Percentiles rank a stretch among this genome's conserved stretches.
Conservation (phyloP, 1,284 basidiomycete species). For the Ganoderma multipileum region DNA sequence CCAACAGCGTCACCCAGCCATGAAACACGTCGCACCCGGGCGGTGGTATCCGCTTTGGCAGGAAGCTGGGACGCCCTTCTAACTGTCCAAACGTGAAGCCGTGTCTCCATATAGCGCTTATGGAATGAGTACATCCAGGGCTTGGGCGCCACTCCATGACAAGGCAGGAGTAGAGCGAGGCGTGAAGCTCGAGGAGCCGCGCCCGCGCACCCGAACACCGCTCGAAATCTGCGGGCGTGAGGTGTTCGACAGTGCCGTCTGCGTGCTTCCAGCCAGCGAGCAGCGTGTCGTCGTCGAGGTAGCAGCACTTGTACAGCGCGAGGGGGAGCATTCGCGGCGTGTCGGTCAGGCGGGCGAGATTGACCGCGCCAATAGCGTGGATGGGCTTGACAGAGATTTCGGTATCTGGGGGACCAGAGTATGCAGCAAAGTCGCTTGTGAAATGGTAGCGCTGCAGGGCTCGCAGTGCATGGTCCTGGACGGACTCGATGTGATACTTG, state of each 20-base stretch:
- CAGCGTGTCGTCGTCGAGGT: not conserved
- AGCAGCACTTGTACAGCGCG: constrained; percentile 9
- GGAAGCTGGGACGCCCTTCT: too few relatives aligned
- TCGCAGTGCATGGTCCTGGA: constrained; percentile 4
- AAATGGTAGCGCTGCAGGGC: not conserved
- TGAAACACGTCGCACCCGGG: not conserved
- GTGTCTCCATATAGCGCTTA: not conserved
- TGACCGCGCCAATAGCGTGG: constrained; percentile 12
- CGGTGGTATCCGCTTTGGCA: not conserved
- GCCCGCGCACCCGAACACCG: not conserved
- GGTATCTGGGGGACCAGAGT: not conserved
- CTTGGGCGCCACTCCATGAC: not conserved
- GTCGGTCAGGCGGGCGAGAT: constrained; percentile 8
- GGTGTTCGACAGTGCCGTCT: constrained; percentile 8
- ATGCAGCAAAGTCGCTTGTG: not conserved
- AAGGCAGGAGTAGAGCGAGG: not conserved
- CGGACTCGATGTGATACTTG: constrained; percentile 20
- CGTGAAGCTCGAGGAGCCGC: not conserved
- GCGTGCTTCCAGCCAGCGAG: not conserved
- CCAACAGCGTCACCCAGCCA: not conserved
- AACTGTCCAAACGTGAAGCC: not conserved
- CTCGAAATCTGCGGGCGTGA: not conserved
- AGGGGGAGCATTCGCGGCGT: constrained; percentile 4
- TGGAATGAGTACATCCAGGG: not conserved
- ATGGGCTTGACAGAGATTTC: not conserved